Percentiles rank a stretch among this genome's conserved stretches.
Conservation (phyloP, 2,329 filamentous ascomycete genomes). For the Elsinoe fawcettii region DNA sequence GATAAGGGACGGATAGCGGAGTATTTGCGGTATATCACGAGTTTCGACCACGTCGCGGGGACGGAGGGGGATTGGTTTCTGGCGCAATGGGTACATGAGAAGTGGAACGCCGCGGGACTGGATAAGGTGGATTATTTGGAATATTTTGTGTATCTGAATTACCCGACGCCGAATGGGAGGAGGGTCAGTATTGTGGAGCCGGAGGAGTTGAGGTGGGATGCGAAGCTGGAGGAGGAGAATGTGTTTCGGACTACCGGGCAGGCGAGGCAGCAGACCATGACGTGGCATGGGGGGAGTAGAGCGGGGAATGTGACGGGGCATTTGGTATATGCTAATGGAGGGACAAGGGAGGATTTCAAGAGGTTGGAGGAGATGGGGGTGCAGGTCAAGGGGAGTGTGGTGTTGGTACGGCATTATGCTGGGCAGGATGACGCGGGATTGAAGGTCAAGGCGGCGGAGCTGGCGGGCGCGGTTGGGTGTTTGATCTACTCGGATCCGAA, state of each 20-base stretch:
- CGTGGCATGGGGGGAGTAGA: slow-evolving; percentile 85
- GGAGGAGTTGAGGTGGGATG: slow-evolving; percentile 64
- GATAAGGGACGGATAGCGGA: slow-evolving; percentile 57
- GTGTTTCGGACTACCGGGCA: slow-evolving; percentile 51
- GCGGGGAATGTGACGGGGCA: slow-evolving; percentile 79
- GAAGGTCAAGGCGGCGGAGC: slow-evolving; percentile 84
- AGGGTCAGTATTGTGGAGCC: slow-evolving; percentile 71
- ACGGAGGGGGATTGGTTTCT: slow-evolving; percentile 85
- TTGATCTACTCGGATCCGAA: slow-evolving; percentile 87
- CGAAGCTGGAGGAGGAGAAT: slow-evolving; percentile 74
- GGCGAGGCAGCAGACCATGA: slow-evolving; percentile 58
- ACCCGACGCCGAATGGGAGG: slow-evolving; percentile 68
- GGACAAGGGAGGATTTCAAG: slow-evolving; percentile 75
- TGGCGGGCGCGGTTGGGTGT: slow-evolving; percentile 77
- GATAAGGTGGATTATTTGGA: slow-evolving; percentile 70
- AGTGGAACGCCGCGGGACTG: slow-evolving; percentile 64
- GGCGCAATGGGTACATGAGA: slow-evolving; percentile 72
- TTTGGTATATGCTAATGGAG: slow-evolving; percentile 87
- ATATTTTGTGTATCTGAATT: slow-evolving; percentile 76
- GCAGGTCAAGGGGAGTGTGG: slow-evolving; percentile 70
- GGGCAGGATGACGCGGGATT: slow-evolving; percentile 63
- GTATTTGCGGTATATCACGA: slow-evolving; percentile 68
- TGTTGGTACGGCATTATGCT: slow-evolving; percentile 72
- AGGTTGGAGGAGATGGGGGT: slow-evolving; percentile 62
- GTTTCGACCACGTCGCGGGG: slow-evolving; percentile 85